phyloP scores from a whole-genome alignment of 1,284 basidiomycete genomes.

The Ganoderma sinense region DNA sequence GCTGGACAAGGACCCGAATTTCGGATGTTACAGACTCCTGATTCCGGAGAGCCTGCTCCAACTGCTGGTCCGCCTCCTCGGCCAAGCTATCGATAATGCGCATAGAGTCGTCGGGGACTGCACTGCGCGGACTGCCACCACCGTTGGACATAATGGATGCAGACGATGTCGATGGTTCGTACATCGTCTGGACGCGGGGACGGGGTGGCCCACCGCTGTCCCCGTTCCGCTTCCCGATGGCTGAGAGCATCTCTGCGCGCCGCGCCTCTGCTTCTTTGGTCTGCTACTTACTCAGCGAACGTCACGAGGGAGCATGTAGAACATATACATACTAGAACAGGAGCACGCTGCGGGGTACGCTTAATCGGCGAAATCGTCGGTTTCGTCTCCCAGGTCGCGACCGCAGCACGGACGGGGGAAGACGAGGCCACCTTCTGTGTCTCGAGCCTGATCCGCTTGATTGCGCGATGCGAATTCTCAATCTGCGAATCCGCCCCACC shows the following conservation, averaged over 20 bases:
- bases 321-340: slow-evolving; percentile 48
- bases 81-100: slow-evolving; percentile 58
- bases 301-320: not conserved
- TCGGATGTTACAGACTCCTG: slow-evolving; percentile 61
- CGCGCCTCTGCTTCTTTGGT: slow-evolving; percentile 75
- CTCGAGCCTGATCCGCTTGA: slow-evolving; percentile 78
- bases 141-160: slow-evolving; percentile 26
- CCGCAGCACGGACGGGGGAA: slow-evolving; percentile 22
- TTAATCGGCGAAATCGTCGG: slow-evolving; percentile 59
- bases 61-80: slow-evolving; percentile 63
- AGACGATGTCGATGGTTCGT: slow-evolving; percentile 35
- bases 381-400: slow-evolving; percentile 23
- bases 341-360: slow-evolving; percentile 51
- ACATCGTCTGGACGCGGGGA: slow-evolving; percentile 46
- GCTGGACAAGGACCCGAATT: slow-evolving; percentile 54
- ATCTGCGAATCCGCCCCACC: slow-evolving; percentile 49
- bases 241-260: slow-evolving; percentile 78
- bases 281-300: slow-evolving; percentile 45
- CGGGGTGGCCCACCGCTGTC: slow-evolving; percentile 52
- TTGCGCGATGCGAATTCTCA: slow-evolving; percentile 65
- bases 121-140: slow-evolving; percentile 29
- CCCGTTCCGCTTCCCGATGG: slow-evolving; percentile 68
- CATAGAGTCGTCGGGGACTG: slow-evolving; percentile 33
- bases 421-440: slow-evolving; percentile 37
- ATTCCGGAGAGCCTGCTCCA: slow-evolving; percentile 56